phyloP scores from a whole-genome alignment of 768 basidiomycete genomes.

The Harrya chromipes region DNA sequence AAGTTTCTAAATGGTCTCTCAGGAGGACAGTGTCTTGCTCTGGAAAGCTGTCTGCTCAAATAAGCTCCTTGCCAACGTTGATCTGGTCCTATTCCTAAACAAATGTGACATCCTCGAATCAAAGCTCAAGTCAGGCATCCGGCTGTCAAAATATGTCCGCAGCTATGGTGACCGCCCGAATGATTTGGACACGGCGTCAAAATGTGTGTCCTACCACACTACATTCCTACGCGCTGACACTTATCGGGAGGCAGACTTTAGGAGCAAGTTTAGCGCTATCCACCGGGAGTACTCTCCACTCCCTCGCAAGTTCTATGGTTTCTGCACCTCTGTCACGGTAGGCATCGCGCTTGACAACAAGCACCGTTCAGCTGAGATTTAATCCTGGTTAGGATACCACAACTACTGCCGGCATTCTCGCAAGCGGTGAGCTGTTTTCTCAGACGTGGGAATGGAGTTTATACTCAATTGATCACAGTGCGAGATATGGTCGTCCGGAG shows the following conservation, averaged over 20 bases:
- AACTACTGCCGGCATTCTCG: constrained; percentile 73
- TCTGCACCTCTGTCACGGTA: constrained; percentile 74
- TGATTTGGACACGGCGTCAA: constrained; percentile 62
- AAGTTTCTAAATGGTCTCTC: neutral
- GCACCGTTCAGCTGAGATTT: neutral
- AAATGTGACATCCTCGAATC: constrained; percentile 72
- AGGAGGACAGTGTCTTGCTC: constrained; percentile 76
- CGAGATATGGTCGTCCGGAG: constrained; percentile 81
- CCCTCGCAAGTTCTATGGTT: constrained; percentile 75
- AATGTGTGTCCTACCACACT: constrained; percentile 44
- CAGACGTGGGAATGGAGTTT: neutral
- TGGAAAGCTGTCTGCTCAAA: constrained; percentile 76
- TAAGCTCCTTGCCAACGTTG: constrained; percentile 65
- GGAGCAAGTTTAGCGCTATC: constrained; percentile 70
- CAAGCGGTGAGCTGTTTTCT: constrained; percentile 51
- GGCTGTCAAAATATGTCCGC: constrained; percentile 64
- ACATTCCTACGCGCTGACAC: neutral
- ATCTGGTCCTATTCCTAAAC: constrained; percentile 78
- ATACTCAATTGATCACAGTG: constrained; percentile 39
- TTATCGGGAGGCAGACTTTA: constrained; percentile 47
- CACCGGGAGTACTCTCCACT: constrained; percentile 72
- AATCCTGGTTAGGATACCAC: constrained; percentile 50
- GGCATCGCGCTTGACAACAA: constrained; percentile 6
- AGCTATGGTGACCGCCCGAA: constrained; percentile 69
- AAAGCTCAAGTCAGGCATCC: constrained; percentile 64